Percentiles rank a stretch among this genome's conserved stretches.
Evolutionary conservation across 305 asterid genomes (phyloP).

Genomic region (Plantago coronopus): DNA sequence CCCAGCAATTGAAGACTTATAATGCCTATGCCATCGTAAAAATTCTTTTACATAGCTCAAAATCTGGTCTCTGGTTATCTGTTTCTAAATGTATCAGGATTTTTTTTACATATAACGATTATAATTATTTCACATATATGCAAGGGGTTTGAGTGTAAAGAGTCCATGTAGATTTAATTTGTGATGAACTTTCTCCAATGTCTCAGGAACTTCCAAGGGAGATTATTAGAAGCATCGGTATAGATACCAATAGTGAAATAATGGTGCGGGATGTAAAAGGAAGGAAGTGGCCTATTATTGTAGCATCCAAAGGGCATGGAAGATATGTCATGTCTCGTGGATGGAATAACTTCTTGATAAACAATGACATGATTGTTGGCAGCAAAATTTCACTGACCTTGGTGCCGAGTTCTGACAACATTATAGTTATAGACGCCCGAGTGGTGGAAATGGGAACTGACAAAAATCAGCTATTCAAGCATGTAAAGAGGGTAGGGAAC

Average conservation of each 20-base stretch:
- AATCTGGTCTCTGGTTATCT: too few relatives aligned
- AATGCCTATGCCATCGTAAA: not conserved
- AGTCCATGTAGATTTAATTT: not conserved
- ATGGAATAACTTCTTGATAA: not conserved
- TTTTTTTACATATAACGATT: too few relatives aligned
- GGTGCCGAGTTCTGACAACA: not conserved
- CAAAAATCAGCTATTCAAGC: not conserved
- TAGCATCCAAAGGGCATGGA: not conserved
- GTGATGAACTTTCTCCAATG: not conserved
- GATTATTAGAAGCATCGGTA: not conserved
- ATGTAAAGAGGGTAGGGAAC: not conserved
- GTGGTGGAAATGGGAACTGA: not conserved
- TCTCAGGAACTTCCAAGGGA: not conserved
- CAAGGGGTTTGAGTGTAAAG: not conserved
- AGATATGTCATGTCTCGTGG: not conserved
- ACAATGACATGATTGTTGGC: not conserved
- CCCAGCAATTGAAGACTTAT: not conserved
- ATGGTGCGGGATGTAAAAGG: not conserved
- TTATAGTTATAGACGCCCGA: not conserved
- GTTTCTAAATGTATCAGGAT: too few relatives aligned
- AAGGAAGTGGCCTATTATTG: not conserved
- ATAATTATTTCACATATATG: too few relatives aligned
- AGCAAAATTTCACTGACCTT: not conserved
- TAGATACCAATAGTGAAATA: not conserved
- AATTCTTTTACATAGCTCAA: not conserved